Percentiles rank a stretch among this genome's conserved stretches.
phyloP scores from a whole-genome alignment of 2,329 filamentous ascomycete genomes.

The Calonectria leucothoes region DNA sequence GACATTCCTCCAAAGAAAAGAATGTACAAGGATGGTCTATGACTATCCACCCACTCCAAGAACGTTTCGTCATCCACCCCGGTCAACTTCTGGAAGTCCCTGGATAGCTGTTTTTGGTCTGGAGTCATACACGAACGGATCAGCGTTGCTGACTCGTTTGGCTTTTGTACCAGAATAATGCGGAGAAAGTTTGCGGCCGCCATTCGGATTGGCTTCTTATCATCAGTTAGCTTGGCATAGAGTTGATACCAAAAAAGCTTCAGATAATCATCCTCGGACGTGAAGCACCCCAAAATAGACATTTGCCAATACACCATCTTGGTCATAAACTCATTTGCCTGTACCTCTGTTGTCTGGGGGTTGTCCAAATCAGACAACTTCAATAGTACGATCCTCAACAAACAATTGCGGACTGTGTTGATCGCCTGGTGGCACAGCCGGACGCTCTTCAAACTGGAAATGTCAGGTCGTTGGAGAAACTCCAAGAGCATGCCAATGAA shows the following conservation, averaged over 20 bases:
- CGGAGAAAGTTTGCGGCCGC: conserved; percentile 88
- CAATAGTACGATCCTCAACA: conserved; percentile 83
- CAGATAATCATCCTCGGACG: conserved; percentile 83
- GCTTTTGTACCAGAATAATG: conserved; percentile 94
- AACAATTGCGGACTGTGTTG: conserved; percentile 77
- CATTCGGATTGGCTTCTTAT: conserved; percentile 73
- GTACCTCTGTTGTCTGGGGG: conserved; percentile 65
- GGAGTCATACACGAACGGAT: conserved; percentile 77
- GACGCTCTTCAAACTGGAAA: conserved; percentile 85
- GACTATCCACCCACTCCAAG: conserved; percentile 86
- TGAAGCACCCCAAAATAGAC: conserved; percentile 83
- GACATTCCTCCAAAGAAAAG: conserved; percentile 87
- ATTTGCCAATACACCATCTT: conserved; percentile 97
- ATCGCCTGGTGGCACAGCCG: conserved; percentile 91
- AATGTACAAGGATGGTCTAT: conserved; percentile 80
- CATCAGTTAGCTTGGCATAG: conserved; percentile 86
- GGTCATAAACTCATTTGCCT: conserved; percentile 79
- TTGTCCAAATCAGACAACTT: conserved; percentile 87
- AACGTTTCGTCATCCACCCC: conserved; percentile 92
- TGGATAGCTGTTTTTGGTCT: conserved; percentile 77
- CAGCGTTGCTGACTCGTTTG: conserved; percentile 80
- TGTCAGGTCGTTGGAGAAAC: conserved; percentile 86
- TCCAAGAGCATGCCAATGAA: conserved; percentile 88
- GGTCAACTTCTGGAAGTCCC: conserved; percentile 85
- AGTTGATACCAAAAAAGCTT: conserved; percentile 92